These are phyloP conservation scores for Penicillium coprophilum DNA, from an alignment of 495 filamentous ascomycete genomes.

Conservation along the genomic window DNA sequence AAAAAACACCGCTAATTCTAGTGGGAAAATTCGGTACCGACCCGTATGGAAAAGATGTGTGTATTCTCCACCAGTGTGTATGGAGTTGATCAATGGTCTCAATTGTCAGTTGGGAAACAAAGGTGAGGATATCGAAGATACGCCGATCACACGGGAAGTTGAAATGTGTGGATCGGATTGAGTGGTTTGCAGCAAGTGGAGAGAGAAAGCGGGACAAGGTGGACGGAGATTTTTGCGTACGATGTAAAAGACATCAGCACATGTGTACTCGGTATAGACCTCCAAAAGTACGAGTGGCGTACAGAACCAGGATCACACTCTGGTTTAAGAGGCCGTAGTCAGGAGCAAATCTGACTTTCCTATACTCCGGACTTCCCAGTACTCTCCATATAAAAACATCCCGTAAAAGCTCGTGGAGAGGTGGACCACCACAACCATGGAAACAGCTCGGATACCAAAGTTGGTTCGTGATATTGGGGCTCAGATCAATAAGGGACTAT, in stretches of 20 bases:
- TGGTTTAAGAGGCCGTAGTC: no score
- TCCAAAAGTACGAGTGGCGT: no score
- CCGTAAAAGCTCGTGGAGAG: no score
- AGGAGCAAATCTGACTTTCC: no score
- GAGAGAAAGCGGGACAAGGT: conserved; percentile 5
- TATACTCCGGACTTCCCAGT: no score
- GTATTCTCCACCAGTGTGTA: not conserved
- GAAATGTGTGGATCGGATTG: conserved; percentile 27
- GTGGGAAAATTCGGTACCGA: not conserved
- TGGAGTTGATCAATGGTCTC: not conserved
- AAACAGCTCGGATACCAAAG: conserved; percentile 3
- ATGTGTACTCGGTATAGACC: no score
- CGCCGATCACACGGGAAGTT: conserved; percentile 44
- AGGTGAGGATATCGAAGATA: not conserved
- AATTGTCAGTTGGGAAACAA: not conserved
- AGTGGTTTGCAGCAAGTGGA: conserved; percentile 21
- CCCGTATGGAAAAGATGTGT: not conserved
- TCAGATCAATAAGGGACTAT: no score
- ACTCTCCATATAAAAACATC: no score
- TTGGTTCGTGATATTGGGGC: no score
- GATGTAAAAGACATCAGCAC: no score
- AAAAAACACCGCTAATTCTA: not conserved
- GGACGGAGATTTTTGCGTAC: conserved; percentile 1
- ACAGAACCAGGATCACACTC: no score
- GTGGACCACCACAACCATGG: not conserved